Evolutionary conservation across 352 stramenopile genomes (phyloP), one percentile per base, ranked within the genome.

Genomic region (Pythium diclinum): DNA sequence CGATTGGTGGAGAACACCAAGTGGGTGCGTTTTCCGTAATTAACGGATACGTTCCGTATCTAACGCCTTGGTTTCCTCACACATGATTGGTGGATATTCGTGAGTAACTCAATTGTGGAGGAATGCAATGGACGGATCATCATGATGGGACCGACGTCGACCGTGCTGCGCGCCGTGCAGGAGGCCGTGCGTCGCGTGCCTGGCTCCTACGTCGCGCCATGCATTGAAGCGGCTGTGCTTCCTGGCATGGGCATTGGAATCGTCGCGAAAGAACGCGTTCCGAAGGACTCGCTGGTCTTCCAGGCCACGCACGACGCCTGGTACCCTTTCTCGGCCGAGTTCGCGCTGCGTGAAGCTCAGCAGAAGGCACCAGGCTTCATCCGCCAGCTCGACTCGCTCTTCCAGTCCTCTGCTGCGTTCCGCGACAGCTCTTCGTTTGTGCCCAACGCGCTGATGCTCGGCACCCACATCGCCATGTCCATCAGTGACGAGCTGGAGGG

Each of bases 251-350:
- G 83, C 47, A 63, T 90, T 16, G 85, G 85, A 5, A 63, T 95
- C 6, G 71, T 90, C 16, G 85, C 81, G 25, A 71, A 63, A 9
- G 71, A 81, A 25, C 68, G 47, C 0, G 84, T 95, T 54, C 72
- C 79, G 14, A 82, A 81, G 34, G 81, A 88, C 55, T 60, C 76
- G 48, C 60, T 91, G 55, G 67, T 92, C 30, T 89, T 94, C 56
- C 76, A 85, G 40, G 79, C 84, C 8, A 73, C 71, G 1, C 63
- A 70, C 0, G 79, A 88, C 13, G 65, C 72, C 21, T 95, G 83
- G 87, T 79, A 79, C 28, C 80, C 85, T 3, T 88, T 94, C 61
- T 95, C 87, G n/a, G 78, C 87, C 17, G 78, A 89, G 52, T 75
- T 53, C 59, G 87, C 87, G 1, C 69, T 89, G 38, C 74, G 83